Conservation (phyloP, 1,284 basidiomycete genomes). For the Apiotrichum porosum region DNA sequence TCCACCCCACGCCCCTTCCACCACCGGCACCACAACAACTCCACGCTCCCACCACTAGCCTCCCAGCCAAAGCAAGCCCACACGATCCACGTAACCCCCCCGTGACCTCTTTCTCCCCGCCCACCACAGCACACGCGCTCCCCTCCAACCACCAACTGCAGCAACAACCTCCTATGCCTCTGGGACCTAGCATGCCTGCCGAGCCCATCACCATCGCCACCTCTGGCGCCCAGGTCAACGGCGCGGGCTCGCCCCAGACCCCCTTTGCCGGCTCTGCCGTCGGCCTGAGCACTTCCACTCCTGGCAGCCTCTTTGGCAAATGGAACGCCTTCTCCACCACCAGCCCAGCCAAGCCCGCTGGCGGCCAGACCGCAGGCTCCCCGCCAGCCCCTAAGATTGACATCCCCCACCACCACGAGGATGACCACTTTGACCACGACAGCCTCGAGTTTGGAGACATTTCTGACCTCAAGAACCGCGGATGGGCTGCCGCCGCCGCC, state of each 20-base stretch:
- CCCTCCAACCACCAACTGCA: background rate
- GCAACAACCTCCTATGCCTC: no score
- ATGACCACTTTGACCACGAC: slow-evolving; percentile 31
- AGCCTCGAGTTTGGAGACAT: slow-evolving; percentile 41
- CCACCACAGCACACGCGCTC: no score
- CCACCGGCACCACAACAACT: no score
- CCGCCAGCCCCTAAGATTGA: slow-evolving; percentile 5
- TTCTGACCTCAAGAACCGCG: slow-evolving; percentile 23
- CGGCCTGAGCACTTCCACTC: slow-evolving; percentile 2
- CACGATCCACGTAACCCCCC: no score
- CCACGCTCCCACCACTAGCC: no score
- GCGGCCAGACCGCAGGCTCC: slow-evolving; percentile 9
- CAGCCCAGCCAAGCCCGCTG: background rate
- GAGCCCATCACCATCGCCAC: slow-evolving; percentile 15
- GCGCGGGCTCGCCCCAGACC: slow-evolving; percentile 30
- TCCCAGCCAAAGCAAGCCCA: no score
- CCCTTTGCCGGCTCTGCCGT: slow-evolving; percentile 18
- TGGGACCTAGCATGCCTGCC: slow-evolving; percentile 2
- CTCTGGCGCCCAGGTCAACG: background rate
- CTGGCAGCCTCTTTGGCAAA: slow-evolving; percentile 11
- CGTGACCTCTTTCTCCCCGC: no score
- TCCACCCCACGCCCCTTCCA: no score
- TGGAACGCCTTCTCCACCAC: slow-evolving; percentile 12
- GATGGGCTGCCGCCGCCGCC: slow-evolving; percentile 25
- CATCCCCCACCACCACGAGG: slow-evolving; percentile 1